These are phyloP conservation scores for Dianthus caryophyllus DNA, from an alignment of 148 eudicot genomes.

Conservation along the genomic window DNA sequence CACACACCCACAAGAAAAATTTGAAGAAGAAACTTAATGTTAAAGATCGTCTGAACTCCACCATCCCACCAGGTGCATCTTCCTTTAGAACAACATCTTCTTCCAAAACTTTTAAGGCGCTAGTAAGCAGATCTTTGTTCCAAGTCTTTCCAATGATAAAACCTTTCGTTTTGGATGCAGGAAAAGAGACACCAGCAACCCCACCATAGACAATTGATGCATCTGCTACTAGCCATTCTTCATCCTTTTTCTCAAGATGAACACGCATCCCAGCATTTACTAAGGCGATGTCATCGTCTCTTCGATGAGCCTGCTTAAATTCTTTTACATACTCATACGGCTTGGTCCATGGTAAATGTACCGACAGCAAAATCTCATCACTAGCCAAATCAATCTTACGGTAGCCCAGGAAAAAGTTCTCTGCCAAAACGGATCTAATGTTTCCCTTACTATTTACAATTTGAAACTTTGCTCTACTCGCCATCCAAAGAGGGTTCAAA, in stretches of 20 bases:
- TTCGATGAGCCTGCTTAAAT: slow-evolving; percentile 95
- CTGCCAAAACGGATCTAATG: slow-evolving; percentile 55
- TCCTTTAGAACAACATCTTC: slow-evolving; percentile 71
- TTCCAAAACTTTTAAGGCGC: slow-evolving; percentile 60
- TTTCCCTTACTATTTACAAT: slow-evolving; percentile 69
- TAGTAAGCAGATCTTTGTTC: slow-evolving; percentile 58
- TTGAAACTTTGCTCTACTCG: slow-evolving; percentile 73
- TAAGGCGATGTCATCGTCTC: slow-evolving; percentile 97
- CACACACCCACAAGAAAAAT: slow-evolving; percentile 72
- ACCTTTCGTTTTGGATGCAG: slow-evolving; percentile 55
- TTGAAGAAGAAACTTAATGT: slow-evolving; percentile 87
- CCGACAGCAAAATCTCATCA: slow-evolving; percentile 74
- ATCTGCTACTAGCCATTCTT: slow-evolving; percentile 74
- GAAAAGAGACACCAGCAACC: slow-evolving; percentile 76
- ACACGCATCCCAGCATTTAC: slow-evolving; percentile 99
- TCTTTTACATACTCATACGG: slow-evolving; percentile 79
- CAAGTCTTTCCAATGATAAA: slow-evolving; percentile 69
- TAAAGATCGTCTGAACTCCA: slow-evolving; percentile 86
- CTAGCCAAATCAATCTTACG: slow-evolving; percentile 78
- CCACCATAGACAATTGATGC: slow-evolving; percentile 94
- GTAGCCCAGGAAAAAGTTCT: slow-evolving; percentile 84
- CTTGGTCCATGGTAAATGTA: slow-evolving; percentile 82
- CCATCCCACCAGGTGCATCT: slow-evolving; percentile 99
- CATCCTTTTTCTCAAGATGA: slow-evolving; percentile 54
- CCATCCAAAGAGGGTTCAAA: slow-evolving; percentile 98